Conservation (phyloP, 2,329 filamentous ascomycete species). For the Teratosphaeria viscida region DNA sequence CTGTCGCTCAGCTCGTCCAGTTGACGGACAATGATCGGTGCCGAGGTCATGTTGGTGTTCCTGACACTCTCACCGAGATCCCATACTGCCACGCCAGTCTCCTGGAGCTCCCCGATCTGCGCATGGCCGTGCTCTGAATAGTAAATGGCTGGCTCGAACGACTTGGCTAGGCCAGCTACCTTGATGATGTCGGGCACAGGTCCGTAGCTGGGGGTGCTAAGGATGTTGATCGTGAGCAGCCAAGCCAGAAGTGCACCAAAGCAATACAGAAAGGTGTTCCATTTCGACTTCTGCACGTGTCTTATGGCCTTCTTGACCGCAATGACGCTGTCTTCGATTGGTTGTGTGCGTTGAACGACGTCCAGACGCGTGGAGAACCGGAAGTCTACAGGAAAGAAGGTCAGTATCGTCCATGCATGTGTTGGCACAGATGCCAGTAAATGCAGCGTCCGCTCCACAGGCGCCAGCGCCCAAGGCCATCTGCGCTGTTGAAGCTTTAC, state of each 20-base stretch:
- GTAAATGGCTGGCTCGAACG: constrained; percentile 89
- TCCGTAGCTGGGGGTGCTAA: constrained; percentile 55
- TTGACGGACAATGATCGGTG: constrained; percentile 72
- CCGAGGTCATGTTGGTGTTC: constrained; percentile 82
- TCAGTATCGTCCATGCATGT: not conserved
- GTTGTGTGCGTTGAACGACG: constrained; percentile 76
- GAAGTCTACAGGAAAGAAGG: constrained; percentile 52
- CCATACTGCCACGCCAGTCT: constrained; percentile 88
- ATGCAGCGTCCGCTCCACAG: not conserved
- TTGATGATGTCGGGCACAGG: constrained; percentile 80
- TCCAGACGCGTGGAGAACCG: constrained; percentile 80
- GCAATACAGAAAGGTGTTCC: constrained; percentile 53
- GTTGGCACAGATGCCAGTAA: not conserved
- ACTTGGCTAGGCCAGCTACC: constrained; percentile 76
- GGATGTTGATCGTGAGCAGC: constrained; percentile 53
- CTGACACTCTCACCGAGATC: constrained; percentile 86
- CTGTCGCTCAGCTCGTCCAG: constrained; percentile 79
- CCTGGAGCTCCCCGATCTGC: constrained; percentile 79
- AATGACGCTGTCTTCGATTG: constrained; percentile 62
- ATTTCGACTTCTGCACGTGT: constrained; percentile 57
- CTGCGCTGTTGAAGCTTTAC: not conserved
- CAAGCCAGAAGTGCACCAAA: constrained; percentile 55
- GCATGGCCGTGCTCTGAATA: constrained; percentile 82
- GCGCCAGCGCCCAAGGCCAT: not conserved
- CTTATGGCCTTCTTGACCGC: constrained; percentile 52